Base-by-base conservation (phyloP, 805 yeast species). In the Metschnikowia amazonensis region DNA sequence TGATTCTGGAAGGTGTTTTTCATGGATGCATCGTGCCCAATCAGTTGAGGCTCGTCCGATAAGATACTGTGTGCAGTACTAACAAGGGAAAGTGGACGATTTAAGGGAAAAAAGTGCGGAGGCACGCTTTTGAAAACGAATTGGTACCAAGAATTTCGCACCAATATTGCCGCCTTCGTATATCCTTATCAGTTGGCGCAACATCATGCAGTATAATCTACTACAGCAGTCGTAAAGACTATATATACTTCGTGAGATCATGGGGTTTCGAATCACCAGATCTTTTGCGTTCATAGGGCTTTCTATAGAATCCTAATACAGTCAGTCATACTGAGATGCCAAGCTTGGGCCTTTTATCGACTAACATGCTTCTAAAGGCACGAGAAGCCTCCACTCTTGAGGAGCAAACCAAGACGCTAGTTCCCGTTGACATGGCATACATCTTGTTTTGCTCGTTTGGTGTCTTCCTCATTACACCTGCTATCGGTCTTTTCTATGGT, bases 351-450 rank as follows among this genome's bases (percentile, higher is more conserved):
- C 42, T 21, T 17, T 13, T 42, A 40, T 24, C 44, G 17, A 21
- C 35, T 5, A 29, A 38, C 21, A 35, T 38, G 13, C 41, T 44
- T n/a, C 36, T 48, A 9, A 21, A 20, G 16, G 46, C 45, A 16
- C 28, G 51, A 17, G 23, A 28, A 18, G 28, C 46, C 13, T 32
- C 47, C 6, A 38, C 50, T 6, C 49, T 57, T 16, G 58, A 53
- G 42, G 72, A 68, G 17, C 75, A 72, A 42, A 63, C 71, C 1
- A 60, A 69, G 9, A 62, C 70, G 3, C 64, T 67, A 13, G 63
- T 52, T 30, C 55, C 73, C 1, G 69, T 73, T 7, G 81, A 77
- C 53, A 75, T 77, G 77, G 79, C 70, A 6, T 77, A 74, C 45
- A 68, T 76, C 16, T 39, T 74, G 62, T 65, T 73, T 47, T 72